A percentile compares a stretch with the other conserved stretches of the same genome.
Conservation (phyloP, 2,329 filamentous ascomycete species). For the Fusarium temperatum region DNA sequence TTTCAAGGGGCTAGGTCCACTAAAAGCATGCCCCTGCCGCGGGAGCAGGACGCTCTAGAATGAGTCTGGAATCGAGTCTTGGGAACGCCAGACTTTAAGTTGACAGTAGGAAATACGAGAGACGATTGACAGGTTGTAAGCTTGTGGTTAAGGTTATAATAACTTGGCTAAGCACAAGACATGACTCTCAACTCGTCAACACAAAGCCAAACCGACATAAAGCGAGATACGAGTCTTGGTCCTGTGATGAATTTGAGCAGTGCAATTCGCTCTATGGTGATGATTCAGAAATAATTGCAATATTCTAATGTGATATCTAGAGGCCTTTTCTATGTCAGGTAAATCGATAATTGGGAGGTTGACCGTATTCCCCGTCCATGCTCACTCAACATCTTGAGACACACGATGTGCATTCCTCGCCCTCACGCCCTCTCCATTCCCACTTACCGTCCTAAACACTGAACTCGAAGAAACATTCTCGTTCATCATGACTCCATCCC, state of each 20-base stretch:
- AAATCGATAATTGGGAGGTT: not conserved
- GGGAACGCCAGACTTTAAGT: not conserved
- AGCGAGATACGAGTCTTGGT: not conserved
- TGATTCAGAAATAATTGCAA: not conserved
- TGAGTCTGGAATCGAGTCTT: not conserved
- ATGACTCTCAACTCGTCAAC: not conserved
- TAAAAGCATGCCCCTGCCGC: slow-evolving; percentile 19
- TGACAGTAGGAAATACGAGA: not conserved
- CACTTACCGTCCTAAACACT: slow-evolving; percentile 64
- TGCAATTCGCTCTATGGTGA: not conserved
- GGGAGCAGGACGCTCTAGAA: not conserved
- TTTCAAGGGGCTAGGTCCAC: slow-evolving; percentile 24
- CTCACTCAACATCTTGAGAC: slow-evolving; percentile 16
- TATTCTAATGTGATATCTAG: not conserved
- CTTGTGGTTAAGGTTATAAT: not conserved
- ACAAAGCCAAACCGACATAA: too few species aligned
- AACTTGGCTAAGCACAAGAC: not conserved
- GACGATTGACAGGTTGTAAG: not conserved
- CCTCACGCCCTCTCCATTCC: slow-evolving; percentile 15
- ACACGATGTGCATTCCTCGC: not conserved
- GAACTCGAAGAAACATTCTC: slow-evolving; percentile 68
- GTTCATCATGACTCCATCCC: slow-evolving; percentile 51
- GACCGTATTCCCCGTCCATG: not conserved
- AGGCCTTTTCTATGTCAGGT: not conserved
- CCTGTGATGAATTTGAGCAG: not conserved